Conservation (phyloP, 2,329 filamentous ascomycete genomes). For the Mycocentrospora acerina region DNA sequence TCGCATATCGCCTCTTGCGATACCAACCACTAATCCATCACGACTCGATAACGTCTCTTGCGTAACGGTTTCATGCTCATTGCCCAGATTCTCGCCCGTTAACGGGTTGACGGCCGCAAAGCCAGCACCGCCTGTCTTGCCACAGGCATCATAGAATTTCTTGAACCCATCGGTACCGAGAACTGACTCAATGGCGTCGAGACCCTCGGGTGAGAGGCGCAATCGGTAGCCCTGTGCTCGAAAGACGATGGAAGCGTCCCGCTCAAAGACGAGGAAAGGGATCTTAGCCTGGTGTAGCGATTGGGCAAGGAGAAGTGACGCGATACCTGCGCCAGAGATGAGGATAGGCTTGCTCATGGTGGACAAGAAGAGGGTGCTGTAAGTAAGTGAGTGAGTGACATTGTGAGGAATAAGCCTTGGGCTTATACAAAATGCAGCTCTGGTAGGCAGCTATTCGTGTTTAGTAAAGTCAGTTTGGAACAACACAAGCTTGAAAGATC, state of each 20-base stretch:
- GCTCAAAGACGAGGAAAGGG: conserved; percentile 39
- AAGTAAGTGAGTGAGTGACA: too few relatives aligned
- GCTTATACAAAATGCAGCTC: too few relatives aligned
- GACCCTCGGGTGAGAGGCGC: conserved; percentile 57
- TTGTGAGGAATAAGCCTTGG: too few relatives aligned
- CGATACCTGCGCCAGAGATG: conserved; percentile 36
- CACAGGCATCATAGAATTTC: conserved; percentile 60
- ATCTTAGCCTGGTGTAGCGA: conserved; percentile 31
- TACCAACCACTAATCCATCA: conserved; percentile 62
- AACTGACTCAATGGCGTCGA: conserved; percentile 62
- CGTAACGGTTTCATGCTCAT: conserved; percentile 9
- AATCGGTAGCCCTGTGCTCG: conserved; percentile 65
- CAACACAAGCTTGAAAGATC: too few relatives aligned
- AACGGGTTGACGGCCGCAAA: conserved; percentile 55
- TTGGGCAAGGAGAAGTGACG: conserved; percentile 34
- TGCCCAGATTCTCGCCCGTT: conserved; percentile 50
- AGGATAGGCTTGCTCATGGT: conserved; percentile 51
- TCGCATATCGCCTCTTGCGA: conserved; percentile 65
- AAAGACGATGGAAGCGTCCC: conserved; percentile 53
- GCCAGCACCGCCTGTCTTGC: conserved; percentile 59
- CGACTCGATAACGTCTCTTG: conserved; percentile 49
- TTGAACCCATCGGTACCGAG: conserved; percentile 52
- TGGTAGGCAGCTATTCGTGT: too few relatives aligned
- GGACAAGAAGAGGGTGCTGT: too few relatives aligned
- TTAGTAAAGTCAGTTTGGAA: too few relatives aligned